phyloP scores from a whole-genome alignment of 306 rosid species.

The Canavalia ensiformis region DNA sequence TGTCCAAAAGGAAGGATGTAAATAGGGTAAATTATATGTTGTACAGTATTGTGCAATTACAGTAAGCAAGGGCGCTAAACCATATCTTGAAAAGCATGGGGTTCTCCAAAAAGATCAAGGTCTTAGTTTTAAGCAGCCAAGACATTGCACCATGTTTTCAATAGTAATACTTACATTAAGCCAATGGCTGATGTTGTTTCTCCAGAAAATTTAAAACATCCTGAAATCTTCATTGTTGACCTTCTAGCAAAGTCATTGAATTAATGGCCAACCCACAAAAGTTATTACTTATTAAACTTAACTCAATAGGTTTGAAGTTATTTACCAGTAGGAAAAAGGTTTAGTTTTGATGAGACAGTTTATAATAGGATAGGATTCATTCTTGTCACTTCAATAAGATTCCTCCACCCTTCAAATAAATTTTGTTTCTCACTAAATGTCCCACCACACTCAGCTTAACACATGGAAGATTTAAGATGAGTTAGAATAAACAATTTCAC shows the following conservation, averaged over 20 bases:
- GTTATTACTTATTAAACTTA: background rate
- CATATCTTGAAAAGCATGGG: background rate
- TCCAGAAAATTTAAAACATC: background rate
- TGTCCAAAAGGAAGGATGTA: background rate
- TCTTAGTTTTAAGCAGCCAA: background rate
- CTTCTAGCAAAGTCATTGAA: background rate
- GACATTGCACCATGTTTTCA: background rate
- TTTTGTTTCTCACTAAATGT: background rate
- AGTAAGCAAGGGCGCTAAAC: background rate
- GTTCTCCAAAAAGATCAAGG: background rate
- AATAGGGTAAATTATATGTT: background rate
- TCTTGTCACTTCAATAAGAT: background rate
- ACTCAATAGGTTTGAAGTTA: slow-evolving; percentile 8
- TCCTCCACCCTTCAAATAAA: background rate
- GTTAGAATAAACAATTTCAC: background rate
- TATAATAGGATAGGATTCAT: background rate
- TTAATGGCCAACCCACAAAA: background rate
- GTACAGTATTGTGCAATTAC: background rate
- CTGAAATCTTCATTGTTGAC: slow-evolving; percentile 6
- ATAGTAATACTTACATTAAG: background rate
- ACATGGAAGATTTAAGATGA: background rate
- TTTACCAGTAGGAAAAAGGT: background rate
- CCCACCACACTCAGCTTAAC: slow-evolving; percentile 5
- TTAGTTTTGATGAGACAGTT: background rate
- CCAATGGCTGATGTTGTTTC: background rate